Conservation (phyloP, 768 basidiomycete genomes). For the Lenzites betulinus region DNA sequence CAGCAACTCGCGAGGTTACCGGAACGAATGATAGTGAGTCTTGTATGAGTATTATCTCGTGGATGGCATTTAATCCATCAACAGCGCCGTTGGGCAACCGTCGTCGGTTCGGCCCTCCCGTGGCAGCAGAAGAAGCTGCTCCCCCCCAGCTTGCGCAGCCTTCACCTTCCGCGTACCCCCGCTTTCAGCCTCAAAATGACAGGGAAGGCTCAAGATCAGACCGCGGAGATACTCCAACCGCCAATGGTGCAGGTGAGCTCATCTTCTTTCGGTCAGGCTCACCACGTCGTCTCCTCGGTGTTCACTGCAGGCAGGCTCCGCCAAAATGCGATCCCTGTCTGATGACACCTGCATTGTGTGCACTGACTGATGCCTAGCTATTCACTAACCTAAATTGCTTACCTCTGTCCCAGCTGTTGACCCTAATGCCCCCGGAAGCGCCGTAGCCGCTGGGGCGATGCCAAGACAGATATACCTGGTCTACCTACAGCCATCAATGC, state of each 20-base stretch:
- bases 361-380: slow-evolving; percentile 38
- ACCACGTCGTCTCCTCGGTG: slow-evolving; percentile 12
- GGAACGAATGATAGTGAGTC: slow-evolving; percentile 90
- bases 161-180: slow-evolving; percentile 83
- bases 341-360: slow-evolving; percentile 24
- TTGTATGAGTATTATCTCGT: not conserved
- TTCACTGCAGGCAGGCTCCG: slow-evolving; percentile 23
- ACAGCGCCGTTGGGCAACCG: slow-evolving; percentile 79
- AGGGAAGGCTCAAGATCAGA: slow-evolving; percentile 57
- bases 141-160: slow-evolving; percentile 88
- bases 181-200: slow-evolving; percentile 54
- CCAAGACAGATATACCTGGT: slow-evolving; percentile 87
- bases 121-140: slow-evolving; percentile 76
- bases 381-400: slow-evolving; percentile 60
- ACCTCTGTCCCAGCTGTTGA: slow-evolving; percentile 42
- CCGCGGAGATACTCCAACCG: slow-evolving; percentile 66
- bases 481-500: slow-evolving; percentile 93
- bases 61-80: slow-evolving; percentile 18
- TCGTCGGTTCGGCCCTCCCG: slow-evolving; percentile 84
- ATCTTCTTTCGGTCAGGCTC: slow-evolving; percentile 14
- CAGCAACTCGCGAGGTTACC: slow-evolving; percentile 85
- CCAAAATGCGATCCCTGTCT: slow-evolving; percentile 20
- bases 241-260: slow-evolving; percentile 71
- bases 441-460: slow-evolving; percentile 97
- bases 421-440: slow-evolving; percentile 89